These are phyloP conservation scores for Eucalyptus urophylla DNA, from an alignment of 345 rosid genomes.

Conservation along the genomic window DNA sequence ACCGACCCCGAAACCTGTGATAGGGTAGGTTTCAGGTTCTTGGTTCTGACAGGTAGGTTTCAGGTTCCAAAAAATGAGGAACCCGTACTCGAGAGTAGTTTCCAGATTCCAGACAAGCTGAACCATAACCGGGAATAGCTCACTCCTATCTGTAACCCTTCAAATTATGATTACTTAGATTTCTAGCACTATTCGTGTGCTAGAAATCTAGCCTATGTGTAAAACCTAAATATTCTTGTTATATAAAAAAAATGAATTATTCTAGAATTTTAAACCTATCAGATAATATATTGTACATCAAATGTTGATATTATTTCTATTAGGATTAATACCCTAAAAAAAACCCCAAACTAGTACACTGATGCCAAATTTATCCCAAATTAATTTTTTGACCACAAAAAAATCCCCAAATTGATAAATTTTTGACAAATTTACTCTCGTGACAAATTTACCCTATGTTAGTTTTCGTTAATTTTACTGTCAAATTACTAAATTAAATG, in stretches of 20 bases:
- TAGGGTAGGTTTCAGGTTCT: too few relatives aligned
- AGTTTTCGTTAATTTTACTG: too few relatives aligned
- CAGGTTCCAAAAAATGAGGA: too few relatives aligned
- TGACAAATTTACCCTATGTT: too few relatives aligned
- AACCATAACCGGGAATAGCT: accelerated
- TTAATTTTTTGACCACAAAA: too few relatives aligned
- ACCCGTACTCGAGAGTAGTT: too few relatives aligned
- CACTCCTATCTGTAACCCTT: not conserved
- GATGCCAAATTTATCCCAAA: too few relatives aligned
- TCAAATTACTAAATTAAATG: too few relatives aligned
- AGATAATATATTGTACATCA: not conserved
- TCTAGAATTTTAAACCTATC: not conserved
- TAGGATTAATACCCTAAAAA: too few relatives aligned
- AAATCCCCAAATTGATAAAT: too few relatives aligned
- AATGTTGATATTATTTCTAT: not conserved
- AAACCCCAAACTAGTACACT: accelerated
- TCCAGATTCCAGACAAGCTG: accelerated
- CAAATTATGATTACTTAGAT: not conserved
- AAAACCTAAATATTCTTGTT: not conserved
- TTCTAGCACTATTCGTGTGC: not conserved
- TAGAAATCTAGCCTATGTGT: not conserved
- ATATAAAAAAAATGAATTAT: not conserved
- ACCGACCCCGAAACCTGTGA: accelerated
- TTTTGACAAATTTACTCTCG: too few relatives aligned
- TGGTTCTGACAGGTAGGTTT: too few relatives aligned